Conservation (phyloP, 192 early-diverging fungal genomes). For the Coemansia sp. region DNA sequence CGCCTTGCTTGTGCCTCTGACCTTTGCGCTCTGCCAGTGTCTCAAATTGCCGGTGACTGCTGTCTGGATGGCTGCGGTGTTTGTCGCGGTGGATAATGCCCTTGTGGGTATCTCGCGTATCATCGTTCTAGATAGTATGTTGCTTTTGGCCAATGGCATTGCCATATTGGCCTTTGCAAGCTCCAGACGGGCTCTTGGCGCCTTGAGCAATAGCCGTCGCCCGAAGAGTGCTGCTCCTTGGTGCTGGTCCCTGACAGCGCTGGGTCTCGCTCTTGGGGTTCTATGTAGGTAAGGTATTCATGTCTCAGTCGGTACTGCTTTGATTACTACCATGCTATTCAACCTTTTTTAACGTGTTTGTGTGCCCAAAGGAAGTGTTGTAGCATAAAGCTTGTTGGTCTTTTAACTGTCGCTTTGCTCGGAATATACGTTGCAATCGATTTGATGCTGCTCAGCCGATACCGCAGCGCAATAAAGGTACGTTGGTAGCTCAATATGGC, state of each 20-base stretch:
- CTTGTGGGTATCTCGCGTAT: conserved; percentile 73
- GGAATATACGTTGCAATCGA: conserved; percentile 73
- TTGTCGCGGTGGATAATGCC: conserved; percentile 72
- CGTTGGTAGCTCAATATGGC: conserved; percentile 54
- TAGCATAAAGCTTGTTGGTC: conserved; percentile 90
- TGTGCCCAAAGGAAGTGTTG: conserved; percentile 12
- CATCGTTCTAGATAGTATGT: conserved; percentile 90
- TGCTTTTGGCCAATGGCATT: conserved; percentile 76
- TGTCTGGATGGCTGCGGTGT: conserved; percentile 59
- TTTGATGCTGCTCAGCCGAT: conserved; percentile 58
- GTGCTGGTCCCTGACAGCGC: conserved; percentile 66
- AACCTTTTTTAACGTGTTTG: conserved; percentile 23
- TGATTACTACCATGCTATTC: background rate
- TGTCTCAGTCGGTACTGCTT: background rate
- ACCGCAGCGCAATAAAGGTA: background rate
- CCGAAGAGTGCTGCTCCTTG: conserved; percentile 59
- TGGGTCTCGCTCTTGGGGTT: conserved; percentile 73
- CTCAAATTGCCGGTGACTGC: conserved; percentile 6
- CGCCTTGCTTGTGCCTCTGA: conserved; percentile 72
- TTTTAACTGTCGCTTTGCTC: conserved; percentile 82
- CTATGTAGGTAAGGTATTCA: conserved; percentile 57
- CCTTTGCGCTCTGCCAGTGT: conserved; percentile 57
- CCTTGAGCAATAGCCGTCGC: background rate
- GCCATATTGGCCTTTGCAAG: conserved; percentile 60
- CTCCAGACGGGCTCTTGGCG: conserved; percentile 60